Evolutionary conservation across 441 rosid species (phyloP), one percentile per base, ranked within the genome.

Genomic region (Syzygium syzygioides): DNA sequence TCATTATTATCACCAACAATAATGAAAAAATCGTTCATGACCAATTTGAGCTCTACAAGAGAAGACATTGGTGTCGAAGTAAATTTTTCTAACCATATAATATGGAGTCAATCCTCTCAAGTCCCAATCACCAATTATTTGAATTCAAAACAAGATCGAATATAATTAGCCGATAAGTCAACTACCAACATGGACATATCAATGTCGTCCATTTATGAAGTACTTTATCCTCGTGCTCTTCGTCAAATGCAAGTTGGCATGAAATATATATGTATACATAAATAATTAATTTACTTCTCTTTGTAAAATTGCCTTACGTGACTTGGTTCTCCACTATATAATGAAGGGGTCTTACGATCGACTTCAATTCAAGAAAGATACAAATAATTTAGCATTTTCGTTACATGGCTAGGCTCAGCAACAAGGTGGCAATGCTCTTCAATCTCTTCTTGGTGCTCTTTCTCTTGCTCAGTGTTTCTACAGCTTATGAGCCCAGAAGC

Each of bases 101-200:
- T 30, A 30, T 9, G 6, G 12, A 30, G 12, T 30, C 71, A 64
- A 64, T 15, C 5, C 11, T 62, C 71, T 64, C 71, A 30, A 0
- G 11, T 64, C 32, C 20, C 37, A 30, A 7, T 7, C 11, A 64
- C 71, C 71, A 15, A 26, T 30, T 32, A 64, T 64, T 64, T 30
- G 37, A 64, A n/a, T 64, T 30, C 11, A 0, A 64, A 64, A 64
- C 6, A 7, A 1, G 37, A 0, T 64, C 2, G 3, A 55, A 64
- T 64, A 64, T 64, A 30, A 64, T 4, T 64, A 15, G 37, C 20
- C 18, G 3, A 64, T 15, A 14, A n/a, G 20, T 64, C 20, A 64
- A 64, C 71, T 64, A 7, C 71, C 71, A n/a, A 62, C 20, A n/a
- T 0, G 0, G 71, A 7, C 34, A 62, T n/a, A 18, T n/a, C 37